Conservation (phyloP, 2,329 filamentous ascomycete genomes). For the Intubia oerlemansii region DNA sequence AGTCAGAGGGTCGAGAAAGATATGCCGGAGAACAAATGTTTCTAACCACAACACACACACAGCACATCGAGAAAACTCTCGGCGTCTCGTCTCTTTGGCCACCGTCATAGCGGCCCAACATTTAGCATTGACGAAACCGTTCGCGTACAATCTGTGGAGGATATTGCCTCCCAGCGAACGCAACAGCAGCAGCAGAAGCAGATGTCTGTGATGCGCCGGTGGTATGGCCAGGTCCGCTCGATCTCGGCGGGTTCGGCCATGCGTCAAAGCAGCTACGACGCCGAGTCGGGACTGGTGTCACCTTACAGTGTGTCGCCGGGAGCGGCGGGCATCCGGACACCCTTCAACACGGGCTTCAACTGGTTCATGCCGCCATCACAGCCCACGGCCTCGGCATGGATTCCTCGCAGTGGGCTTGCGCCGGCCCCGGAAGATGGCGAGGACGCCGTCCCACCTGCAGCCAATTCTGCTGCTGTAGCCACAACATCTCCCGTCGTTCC, state of each 20-base stretch:
- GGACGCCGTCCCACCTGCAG: too few species aligned
- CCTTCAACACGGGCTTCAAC: slow-evolving; percentile 5
- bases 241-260: neutral
- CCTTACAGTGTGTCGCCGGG: neutral
- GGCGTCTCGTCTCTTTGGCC: neutral
- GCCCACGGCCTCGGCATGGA: neutral
- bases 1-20: neutral
- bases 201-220: neutral
- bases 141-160: too few species aligned
- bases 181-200: neutral
- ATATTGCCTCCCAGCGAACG: too few species aligned
- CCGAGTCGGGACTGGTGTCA: too few species aligned
- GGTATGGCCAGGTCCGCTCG: slow-evolving; percentile 1
- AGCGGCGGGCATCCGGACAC: neutral
- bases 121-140: neutral
- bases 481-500: neutral
- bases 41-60: too few species aligned
- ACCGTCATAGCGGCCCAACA: neutral
- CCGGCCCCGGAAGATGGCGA: too few species aligned
- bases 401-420: neutral
- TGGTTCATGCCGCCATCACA: slow-evolving; percentile 3
- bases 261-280: too few species aligned
- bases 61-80: slow-evolving; percentile 4
- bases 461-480: too few species aligned
- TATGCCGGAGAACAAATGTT: neutral